Evolutionary conservation across 2,329 filamentous ascomycete species (phyloP), one percentile per base, ranked within the genome.

Genomic region (Epichloe bromicola): DNA sequence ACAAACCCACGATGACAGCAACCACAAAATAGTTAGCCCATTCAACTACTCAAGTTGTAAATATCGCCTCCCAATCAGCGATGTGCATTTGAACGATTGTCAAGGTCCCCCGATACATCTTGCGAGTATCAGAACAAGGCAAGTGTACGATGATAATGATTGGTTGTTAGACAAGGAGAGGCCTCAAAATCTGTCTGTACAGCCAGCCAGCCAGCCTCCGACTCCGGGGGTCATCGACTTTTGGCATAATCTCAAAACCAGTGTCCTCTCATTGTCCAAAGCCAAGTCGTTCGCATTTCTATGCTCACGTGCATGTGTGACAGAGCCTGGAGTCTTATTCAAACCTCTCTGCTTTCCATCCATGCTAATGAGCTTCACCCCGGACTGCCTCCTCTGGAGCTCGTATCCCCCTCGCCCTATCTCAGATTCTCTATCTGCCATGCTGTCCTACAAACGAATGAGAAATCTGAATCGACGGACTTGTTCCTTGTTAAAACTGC

Each of bases 381-480:
- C 19, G 23, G 26, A 34, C n/a, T 36, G 14, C 17, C 39, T 20
- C 39, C 26, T 20, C 12, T 26, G 7, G 8, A 43, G n/a, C 12
- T 20, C 10, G 17, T 19, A 7, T 26, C 20, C 41, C 6, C 15
- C 17, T 43, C 41, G 38, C 14, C 17, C 47, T 40, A 20, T 26
- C 14, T 26, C 43, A n/a, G 33, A 33, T 48, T 56, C 14, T 55
- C 54, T 4, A 55, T 46, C 33, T 51, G 47, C n/a, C 51, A 40
- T 39, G 57, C 56, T 19, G 50, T 44, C 23, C 37, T 30, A 33
- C 58, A 58, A 23, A 58, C 55, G 36, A 56, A 58, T 6, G 58
- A 59, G 15, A 46, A 44, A n/a, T 57, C 53, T 7, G 50, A 51
- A 19, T 50, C 48, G 41, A 50, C 33, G 10, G 57, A 59, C 10